Percentiles rank a stretch among this genome's conserved stretches.
Evolutionary conservation across 768 basidiomycete genomes (phyloP).

Genomic region (Tylopilus cervinicoccineus): DNA sequence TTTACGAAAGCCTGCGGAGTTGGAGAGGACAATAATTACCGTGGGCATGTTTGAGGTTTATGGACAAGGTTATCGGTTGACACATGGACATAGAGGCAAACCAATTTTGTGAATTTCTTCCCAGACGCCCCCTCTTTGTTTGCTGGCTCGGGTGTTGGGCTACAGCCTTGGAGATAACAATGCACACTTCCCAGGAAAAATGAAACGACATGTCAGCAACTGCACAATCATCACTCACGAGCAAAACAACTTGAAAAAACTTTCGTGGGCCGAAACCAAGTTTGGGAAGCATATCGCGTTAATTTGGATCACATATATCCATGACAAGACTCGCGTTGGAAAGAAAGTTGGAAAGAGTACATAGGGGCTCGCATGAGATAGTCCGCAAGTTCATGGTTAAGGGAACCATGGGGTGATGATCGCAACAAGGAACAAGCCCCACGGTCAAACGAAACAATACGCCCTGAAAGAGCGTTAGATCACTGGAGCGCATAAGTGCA

Average conservation of each 20-base stretch:
- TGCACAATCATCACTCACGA: constrained; percentile 12
- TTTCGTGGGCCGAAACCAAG: not conserved
- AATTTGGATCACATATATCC: constrained; percentile 11
- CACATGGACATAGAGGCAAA: not conserved
- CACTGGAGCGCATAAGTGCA: constrained; percentile 21
- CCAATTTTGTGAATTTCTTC: not conserved
- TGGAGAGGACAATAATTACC: not conserved
- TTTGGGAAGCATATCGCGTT: not conserved
- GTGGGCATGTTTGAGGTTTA: not conserved
- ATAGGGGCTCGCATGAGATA: constrained; percentile 26
- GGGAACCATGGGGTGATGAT: constrained; percentile 6
- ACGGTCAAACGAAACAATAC: constrained; percentile 19
- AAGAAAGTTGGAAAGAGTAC: constrained; percentile 16
- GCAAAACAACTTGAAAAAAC: constrained; percentile 1
- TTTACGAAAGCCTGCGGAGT: not conserved
- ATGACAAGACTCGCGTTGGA: constrained; percentile 10
- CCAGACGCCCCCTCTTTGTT: not conserved
- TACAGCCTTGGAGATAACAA: constrained; percentile 16
- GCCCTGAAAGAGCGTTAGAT: constrained; percentile 18
- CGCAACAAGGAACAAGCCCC: constrained; percentile 15
- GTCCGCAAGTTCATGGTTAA: constrained; percentile 22
- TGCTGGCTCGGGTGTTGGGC: constrained; percentile 9
- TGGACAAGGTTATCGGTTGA: not conserved
- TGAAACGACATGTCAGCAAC: constrained; percentile 8
- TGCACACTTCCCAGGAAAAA: not conserved